Evolutionary conservation across 805 yeast genomes (phyloP), one percentile per base, ranked within the genome.

Genomic region (Komagataella mondaviorum): DNA sequence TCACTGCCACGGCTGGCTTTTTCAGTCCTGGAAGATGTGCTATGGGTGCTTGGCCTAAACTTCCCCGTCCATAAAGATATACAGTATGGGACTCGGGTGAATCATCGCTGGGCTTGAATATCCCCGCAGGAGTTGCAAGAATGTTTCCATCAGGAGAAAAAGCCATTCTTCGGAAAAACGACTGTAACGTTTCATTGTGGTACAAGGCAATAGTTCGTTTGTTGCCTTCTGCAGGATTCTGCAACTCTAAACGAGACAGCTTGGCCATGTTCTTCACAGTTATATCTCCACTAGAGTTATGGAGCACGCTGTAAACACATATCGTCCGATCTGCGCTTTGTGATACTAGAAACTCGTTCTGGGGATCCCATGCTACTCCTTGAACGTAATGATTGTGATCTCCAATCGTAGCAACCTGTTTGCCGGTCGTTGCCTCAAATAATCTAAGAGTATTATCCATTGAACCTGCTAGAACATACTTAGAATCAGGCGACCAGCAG

Each of bases 331-430:
- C 99, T 10, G 96, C 95, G 23, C 93, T 81, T 63, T 90, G 96
- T 6, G 96, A 85, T 1, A 90, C 88, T 4, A 93, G 65, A 57
- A 66, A 88, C 63, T 84, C 79, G 55, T 84, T 81, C 51, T 71
- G 62, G 6, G 99, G 99, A 63, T 93, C 99, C 98, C 98, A 93
- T 0, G 85, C 73, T 4, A 93, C 91, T 2, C 99, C 99, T 66
- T 93, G 99, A 2, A 93, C 95, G 59, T 88, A 91, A 64, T 90
- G 96, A 48, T 71, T 71, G 65, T 93, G 98, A 53, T 85, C 88
- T 5, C 78, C 78, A 54, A 83, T 71, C 56, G 80, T 83, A 23
- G 71, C 64, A 0, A 84, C 69, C 56, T 80, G 76, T 30, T 70
- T 68, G 0, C 91, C 93, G 2, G 73, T 73, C 1, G 63, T 59